Conservation (phyloP, 495 filamentous ascomycete species). For the Hypoxylon rickii region DNA sequence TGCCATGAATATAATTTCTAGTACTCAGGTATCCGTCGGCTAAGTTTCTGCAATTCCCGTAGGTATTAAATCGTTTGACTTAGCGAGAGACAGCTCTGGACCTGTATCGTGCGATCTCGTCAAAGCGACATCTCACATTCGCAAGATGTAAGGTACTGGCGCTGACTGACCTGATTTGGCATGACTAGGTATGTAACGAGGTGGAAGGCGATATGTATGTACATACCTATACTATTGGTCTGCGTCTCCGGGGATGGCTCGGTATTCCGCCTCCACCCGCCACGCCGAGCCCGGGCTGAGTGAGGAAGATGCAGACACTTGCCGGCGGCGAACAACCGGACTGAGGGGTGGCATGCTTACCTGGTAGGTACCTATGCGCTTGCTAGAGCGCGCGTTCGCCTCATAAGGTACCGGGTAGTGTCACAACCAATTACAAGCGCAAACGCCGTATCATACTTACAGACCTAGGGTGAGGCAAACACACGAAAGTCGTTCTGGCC, state of each 20-base stretch:
- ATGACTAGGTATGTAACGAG: too few species aligned
- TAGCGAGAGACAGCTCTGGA: neutral
- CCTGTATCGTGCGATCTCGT: too few species aligned
- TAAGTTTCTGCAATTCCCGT: neutral
- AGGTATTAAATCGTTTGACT: neutral
- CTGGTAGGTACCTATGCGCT: too few species aligned
- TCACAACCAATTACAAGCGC: too few species aligned
- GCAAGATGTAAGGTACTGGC: too few species aligned
- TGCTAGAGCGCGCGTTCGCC: too few species aligned
- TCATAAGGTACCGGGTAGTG: too few species aligned
- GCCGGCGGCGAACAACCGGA: constrained; percentile 5
- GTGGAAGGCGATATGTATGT: too few species aligned
- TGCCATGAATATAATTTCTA: neutral
- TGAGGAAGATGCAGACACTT: constrained; percentile 2
- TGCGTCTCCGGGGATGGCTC: constrained; percentile 19
- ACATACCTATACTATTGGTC: constrained; percentile 7
- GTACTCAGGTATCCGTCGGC: neutral
- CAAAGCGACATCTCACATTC: too few species aligned
- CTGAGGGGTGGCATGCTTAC: neutral
- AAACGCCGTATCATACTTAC: too few species aligned
- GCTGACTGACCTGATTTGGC: too few species aligned
- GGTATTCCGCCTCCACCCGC: constrained; percentile 23
- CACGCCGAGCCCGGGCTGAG: constrained; percentile 8
- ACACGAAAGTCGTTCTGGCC: neutral
- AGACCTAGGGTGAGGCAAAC: too few species aligned